Evolutionary conservation across 352 stramenopile species (phyloP), one percentile per base, ranked within the genome.

Genomic region (Pythium sp.): DNA sequence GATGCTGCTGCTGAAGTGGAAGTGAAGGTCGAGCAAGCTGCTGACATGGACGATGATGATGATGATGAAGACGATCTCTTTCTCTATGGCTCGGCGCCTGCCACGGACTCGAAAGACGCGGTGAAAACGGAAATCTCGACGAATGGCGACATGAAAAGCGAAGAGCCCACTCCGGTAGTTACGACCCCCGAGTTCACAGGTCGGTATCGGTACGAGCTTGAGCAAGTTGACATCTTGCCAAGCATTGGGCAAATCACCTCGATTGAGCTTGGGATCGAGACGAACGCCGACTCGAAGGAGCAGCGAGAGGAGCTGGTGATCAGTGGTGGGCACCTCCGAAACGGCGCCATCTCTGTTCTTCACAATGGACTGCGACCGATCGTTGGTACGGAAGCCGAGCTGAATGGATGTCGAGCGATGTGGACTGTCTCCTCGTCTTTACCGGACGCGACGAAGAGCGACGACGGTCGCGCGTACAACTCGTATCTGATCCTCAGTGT

Each of bases 401-500:
- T 96, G 5, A 93, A 77, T 49, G 88, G 88, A 7, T 96, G 88
- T 47, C 85, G 88, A 58, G 86, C 86, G 2, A 93, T 96, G 82
- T 96, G 88, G 88, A 93, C 88, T 0, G 85, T 96, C 2, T 90
- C 86, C 1, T 92, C 84, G 9, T 92, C 77, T 0, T 54, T 91
- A 8, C 75, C 81, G 18, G 81, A 67, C 11, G 68, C 76, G 0
- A 76, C 67, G 9, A 81, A 78, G 36, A 90, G 82, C 53, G 64
- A 70, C 12, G 85, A 92, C 65, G 80, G 76, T 6, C 73, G 79
- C 4, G 70, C 74, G 11, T 93, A 90, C 69, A 91, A 92, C 51
- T 84, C 86, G 24, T 95, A 93, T 51, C 67, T 95, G 2, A 94
- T 95, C 26, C 60, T 95, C 36, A 94, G 86, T 63, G 81, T 95